phyloP scores from a whole-genome alignment of 345 rosid species.

The Mangifera indica region DNA sequence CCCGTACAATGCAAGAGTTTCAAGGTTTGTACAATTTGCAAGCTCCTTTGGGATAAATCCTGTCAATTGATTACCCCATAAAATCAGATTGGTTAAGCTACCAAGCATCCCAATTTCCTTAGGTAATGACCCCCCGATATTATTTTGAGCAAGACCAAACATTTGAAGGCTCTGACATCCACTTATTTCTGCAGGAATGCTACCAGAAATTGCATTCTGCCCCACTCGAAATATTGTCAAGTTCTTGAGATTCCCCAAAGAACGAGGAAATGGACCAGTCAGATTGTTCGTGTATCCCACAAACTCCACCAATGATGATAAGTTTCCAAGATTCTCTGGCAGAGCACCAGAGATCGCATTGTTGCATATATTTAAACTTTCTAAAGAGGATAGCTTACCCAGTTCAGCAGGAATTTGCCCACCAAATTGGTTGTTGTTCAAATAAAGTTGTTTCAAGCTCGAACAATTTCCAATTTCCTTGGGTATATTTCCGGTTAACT shows the following conservation, averaged over 20 bases:
- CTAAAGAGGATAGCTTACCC: constrained; percentile 39
- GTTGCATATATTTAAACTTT: constrained; percentile 63
- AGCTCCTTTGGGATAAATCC: constrained; percentile 74
- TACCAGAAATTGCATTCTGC: constrained; percentile 75
- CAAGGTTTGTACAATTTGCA: constrained; percentile 62
- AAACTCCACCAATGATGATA: constrained; percentile 62
- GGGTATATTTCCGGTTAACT: constrained; percentile 57
- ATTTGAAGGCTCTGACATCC: constrained; percentile 59
- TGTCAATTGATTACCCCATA: constrained; percentile 67
- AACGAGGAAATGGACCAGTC: constrained; percentile 73
- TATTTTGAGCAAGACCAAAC: constrained; percentile 87
- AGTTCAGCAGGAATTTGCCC: constrained; percentile 65
- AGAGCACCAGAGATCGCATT: constrained; percentile 73
- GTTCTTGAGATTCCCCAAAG: constrained; percentile 68
- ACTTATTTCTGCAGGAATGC: constrained; percentile 67
- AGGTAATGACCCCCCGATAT: constrained; percentile 66
- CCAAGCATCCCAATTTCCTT: constrained; percentile 73
- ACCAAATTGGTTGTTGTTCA: constrained; percentile 67
- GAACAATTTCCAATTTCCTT: constrained; percentile 70
- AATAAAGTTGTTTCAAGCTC: constrained; percentile 42
- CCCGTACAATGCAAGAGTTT: constrained; percentile 65
- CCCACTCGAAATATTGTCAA: constrained; percentile 66
- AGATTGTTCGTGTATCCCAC: constrained; percentile 78
- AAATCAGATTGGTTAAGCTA: constrained; percentile 58
- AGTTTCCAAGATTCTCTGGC: constrained; percentile 66